These are phyloP conservation scores for Choricystis sp. DNA, from an alignment of 139 green algal genomes.

Conservation along the genomic window DNA sequence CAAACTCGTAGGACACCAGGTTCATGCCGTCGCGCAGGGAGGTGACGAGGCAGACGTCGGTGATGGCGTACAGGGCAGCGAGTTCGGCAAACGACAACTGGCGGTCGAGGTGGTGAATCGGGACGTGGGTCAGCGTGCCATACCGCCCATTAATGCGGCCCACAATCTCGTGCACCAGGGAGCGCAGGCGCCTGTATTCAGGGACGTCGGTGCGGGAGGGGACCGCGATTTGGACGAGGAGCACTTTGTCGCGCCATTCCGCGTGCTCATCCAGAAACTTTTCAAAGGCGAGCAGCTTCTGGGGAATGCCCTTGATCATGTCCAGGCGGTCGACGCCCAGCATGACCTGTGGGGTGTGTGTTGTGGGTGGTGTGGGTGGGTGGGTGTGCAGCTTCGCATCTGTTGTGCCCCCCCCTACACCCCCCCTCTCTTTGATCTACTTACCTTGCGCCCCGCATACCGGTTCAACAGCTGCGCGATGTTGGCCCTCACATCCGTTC, in stretches of 20 bases:
- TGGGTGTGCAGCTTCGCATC: background rate
- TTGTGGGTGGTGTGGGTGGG: background rate
- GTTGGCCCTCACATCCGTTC: slow-evolving; percentile 61
- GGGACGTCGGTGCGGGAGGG: slow-evolving; percentile 87
- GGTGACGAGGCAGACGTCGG: slow-evolving; percentile 65
- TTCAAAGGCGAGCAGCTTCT: slow-evolving; percentile 98
- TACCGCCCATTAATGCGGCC: slow-evolving; percentile 96
- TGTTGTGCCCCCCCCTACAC: no score
- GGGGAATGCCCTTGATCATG: slow-evolving; percentile 99
- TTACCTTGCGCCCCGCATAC: slow-evolving; percentile 68
- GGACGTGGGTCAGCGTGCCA: slow-evolving; percentile 88
- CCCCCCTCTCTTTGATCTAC: no score
- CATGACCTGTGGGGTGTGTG: slow-evolving; percentile 92
- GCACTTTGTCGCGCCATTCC: slow-evolving; percentile 86
- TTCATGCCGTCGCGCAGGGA: slow-evolving; percentile 85
- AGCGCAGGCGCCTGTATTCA: slow-evolving; percentile 85
- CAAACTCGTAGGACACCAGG: slow-evolving; percentile 82
- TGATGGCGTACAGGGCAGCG: slow-evolving; percentile 86
- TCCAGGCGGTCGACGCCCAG: slow-evolving; percentile 95
- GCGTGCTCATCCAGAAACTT: slow-evolving; percentile 95
- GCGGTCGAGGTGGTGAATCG: slow-evolving; percentile 94
- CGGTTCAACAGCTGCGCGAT: slow-evolving; percentile 79
- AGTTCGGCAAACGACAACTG: slow-evolving; percentile 88
- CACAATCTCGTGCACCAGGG: slow-evolving; percentile 96
- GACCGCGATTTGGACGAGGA: slow-evolving; percentile 97